These are phyloP conservation scores for Davidsoniella virescens DNA, from an alignment of 2,329 filamentous ascomycete species.

Conservation along the genomic window DNA sequence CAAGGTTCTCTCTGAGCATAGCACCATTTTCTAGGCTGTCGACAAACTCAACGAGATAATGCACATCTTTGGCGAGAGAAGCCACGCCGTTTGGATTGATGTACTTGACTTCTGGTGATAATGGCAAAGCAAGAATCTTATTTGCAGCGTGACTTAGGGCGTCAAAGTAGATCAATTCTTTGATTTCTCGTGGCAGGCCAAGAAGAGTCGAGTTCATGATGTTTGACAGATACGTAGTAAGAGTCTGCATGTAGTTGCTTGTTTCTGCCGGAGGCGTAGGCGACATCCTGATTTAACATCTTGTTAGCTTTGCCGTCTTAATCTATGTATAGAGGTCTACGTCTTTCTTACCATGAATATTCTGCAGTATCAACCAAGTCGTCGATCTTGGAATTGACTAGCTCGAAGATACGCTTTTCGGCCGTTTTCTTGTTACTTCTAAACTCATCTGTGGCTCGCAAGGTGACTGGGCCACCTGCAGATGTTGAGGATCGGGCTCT, in stretches of 20 bases:
- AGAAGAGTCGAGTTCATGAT: slow-evolving; percentile 94
- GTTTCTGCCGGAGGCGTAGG: slow-evolving; percentile 51
- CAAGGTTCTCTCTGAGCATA: slow-evolving; percentile 77
- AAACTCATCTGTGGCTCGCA: slow-evolving; percentile 77
- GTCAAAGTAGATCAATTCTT: slow-evolving; percentile 95
- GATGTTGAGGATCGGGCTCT: slow-evolving; percentile 69
- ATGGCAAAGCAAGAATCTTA: slow-evolving; percentile 64
- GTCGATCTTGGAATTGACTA: slow-evolving; percentile 97
- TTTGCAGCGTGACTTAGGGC: slow-evolving; percentile 80
- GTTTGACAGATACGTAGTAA: slow-evolving; percentile 83
- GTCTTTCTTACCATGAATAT: slow-evolving; percentile 60
- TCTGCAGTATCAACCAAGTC: slow-evolving; percentile 93
- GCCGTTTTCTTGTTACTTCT: slow-evolving; percentile 83
- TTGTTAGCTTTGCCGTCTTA: not conserved
- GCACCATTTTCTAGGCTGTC: slow-evolving; percentile 65
- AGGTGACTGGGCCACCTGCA: slow-evolving; percentile 60
- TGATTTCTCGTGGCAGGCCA: slow-evolving; percentile 86
- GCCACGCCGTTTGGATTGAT: slow-evolving; percentile 79
- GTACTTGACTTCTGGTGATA: slow-evolving; percentile 61
- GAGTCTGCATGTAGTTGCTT: slow-evolving; percentile 86
- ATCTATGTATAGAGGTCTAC: not conserved
- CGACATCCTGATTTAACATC: slow-evolving; percentile 27
- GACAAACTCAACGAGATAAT: slow-evolving; percentile 74
- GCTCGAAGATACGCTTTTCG: slow-evolving; percentile 93
- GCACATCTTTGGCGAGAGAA: slow-evolving; percentile 66